Conservation (phyloP, 805 yeast species). For the Yarrowia sp. region DNA sequence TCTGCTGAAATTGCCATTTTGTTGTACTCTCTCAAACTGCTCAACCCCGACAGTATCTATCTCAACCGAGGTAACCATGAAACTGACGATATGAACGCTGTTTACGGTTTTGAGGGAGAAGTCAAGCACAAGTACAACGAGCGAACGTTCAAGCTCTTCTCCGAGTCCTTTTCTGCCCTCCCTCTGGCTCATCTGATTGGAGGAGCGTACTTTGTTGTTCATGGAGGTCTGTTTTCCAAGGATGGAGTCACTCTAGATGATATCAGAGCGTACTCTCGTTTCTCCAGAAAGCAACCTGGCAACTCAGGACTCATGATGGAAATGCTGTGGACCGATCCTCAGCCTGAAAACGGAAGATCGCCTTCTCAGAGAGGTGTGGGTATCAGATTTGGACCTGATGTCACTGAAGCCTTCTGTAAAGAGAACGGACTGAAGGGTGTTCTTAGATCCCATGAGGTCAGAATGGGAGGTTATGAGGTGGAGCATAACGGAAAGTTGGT, state of each 20-base stretch:
- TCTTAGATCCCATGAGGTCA: conserved; percentile 91
- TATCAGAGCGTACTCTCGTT: conserved; percentile 67
- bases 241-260: conserved; percentile 71
- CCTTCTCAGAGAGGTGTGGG: conserved; percentile 95
- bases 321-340: conserved; percentile 96
- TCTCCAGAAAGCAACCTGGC: conserved; percentile 73
- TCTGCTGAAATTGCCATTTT: conserved; percentile 91
- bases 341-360: conserved; percentile 68
- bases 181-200: conserved; percentile 86
- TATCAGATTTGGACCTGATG: conserved; percentile 94
- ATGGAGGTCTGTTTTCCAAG: conserved; percentile 89
- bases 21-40: conserved; percentile 70
- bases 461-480: conserved; percentile 83
- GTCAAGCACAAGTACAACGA: conserved; percentile 86
- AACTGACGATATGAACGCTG: conserved; percentile 93
- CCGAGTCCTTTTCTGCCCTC: conserved; percentile 79
- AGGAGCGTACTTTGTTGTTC: conserved; percentile 79
- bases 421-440: conserved; percentile 70
- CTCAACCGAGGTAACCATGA: conserved; percentile 96
- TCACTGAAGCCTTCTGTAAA: conserved; percentile 75
- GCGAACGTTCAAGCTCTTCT: conserved; percentile 73
- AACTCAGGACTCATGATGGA: conserved; percentile 94
- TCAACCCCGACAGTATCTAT: conserved; percentile 67
- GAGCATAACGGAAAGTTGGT: conserved; percentile 85
- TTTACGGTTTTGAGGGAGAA: conserved; percentile 95